Percentiles rank a stretch among this genome's conserved stretches.
Conservation (phyloP, 2,329 filamentous ascomycete species). For the Trematosphaeria pertusa region DNA sequence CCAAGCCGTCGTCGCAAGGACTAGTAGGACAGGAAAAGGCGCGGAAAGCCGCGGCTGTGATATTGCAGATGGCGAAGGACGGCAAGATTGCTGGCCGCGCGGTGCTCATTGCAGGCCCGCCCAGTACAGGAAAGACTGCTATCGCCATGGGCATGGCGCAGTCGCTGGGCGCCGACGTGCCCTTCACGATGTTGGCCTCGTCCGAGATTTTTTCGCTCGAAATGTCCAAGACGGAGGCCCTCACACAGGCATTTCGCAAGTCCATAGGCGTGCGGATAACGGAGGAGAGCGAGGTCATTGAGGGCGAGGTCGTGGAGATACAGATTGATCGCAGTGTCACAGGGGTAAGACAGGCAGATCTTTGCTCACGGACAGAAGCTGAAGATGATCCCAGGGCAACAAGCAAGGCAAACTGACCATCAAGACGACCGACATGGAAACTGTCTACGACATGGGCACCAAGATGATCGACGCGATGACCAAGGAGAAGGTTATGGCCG, state of each 20-base stretch:
- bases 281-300: slow-evolving; percentile 98
- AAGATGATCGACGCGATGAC: slow-evolving; percentile 99
- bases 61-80: slow-evolving; percentile 98
- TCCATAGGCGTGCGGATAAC: slow-evolving; percentile 98
- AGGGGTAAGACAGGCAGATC: slow-evolving; percentile 59
- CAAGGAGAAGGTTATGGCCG: slow-evolving; percentile 98
- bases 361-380: slow-evolving; percentile 15
- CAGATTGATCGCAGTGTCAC: slow-evolving; percentile 98
- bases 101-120: slow-evolving; percentile 92
- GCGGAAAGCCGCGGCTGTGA: slow-evolving; percentile 92
- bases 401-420: slow-evolving; percentile 99
- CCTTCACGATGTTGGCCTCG: slow-evolving; percentile 93
- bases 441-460: slow-evolving; percentile 98
- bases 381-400: slow-evolving; percentile 66
- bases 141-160: slow-evolving; percentile 99
- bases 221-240: slow-evolving; percentile 98
- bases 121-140: slow-evolving; percentile 96
- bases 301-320: slow-evolving; percentile 98
- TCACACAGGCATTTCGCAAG: slow-evolving; percentile 98
- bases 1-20: slow-evolving; percentile 83
- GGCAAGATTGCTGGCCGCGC: slow-evolving; percentile 97
- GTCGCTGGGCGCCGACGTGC: slow-evolving; percentile 90
- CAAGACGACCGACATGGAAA: slow-evolving; percentile 99
- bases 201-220: slow-evolving; percentile 98
- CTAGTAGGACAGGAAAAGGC: slow-evolving; percentile 97